Percentiles rank a stretch among this genome's conserved stretches.
These are phyloP conservation scores for Hyphopichia buzzinii DNA, from an alignment of 1,139 yeast species.

Conservation along the genomic window DNA sequence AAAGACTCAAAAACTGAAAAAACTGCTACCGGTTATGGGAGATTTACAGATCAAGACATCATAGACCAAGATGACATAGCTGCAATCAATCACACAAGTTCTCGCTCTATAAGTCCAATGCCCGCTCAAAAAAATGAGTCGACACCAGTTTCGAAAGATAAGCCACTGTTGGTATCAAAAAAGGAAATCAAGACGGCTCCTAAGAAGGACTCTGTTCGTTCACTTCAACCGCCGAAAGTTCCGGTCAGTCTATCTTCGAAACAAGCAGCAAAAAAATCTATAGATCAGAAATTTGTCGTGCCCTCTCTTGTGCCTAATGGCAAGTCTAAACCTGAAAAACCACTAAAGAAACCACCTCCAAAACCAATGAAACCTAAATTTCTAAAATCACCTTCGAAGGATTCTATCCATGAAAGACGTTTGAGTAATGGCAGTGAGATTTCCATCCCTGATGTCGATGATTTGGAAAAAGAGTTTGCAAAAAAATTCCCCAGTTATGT, in stretches of 20 bases:
- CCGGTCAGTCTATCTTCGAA: slow-evolving; percentile 27
- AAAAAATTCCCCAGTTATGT: slow-evolving; percentile 56
- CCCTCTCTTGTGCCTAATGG: slow-evolving; percentile 1
- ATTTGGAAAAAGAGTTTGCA: slow-evolving; percentile 52
- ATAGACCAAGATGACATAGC: slow-evolving; percentile 36
- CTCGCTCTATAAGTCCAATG: slow-evolving; percentile 3
- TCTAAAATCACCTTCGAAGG: slow-evolving; percentile 37
- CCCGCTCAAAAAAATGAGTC: slow-evolving; percentile 4
- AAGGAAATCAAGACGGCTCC: slow-evolving; percentile 3
- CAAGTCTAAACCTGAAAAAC: background rate
- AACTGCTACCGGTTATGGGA: slow-evolving; percentile 77
- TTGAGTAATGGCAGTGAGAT: slow-evolving; percentile 41
- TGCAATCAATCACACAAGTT: slow-evolving; percentile 29
- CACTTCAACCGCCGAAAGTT: slow-evolving; percentile 28
- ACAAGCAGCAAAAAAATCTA: background rate
- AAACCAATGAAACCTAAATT: slow-evolving; percentile 60
- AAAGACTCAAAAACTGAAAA: slow-evolving; percentile 47
- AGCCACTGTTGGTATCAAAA: too few species aligned
- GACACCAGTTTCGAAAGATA: slow-evolving; percentile 3
- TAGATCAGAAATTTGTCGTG: background rate
- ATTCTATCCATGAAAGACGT: slow-evolving; percentile 19
- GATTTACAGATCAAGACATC: slow-evolving; percentile 50
- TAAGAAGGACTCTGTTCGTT: slow-evolving; percentile 9
- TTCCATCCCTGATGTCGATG: slow-evolving; percentile 54
- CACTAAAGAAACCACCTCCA: slow-evolving; percentile 51